Evolutionary conservation across 805 yeast genomes (phyloP).

Genomic region (Debaryomyces castellii): DNA sequence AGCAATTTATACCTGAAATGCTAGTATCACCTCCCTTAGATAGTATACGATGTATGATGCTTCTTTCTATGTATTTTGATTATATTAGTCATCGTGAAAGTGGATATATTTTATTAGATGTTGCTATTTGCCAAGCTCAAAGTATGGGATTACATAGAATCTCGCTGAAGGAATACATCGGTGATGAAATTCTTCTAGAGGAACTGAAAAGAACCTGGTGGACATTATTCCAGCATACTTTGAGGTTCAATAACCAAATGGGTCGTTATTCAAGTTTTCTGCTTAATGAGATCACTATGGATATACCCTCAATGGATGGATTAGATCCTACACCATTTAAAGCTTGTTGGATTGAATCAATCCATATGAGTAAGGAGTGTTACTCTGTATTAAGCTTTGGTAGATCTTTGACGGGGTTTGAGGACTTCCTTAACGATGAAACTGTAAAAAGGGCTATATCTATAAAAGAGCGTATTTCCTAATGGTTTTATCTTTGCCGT

Average conservation of each 20-base stretch:
- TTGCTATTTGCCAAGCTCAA: slow-evolving; percentile 47
- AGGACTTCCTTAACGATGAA: too few species aligned
- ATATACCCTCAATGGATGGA: too few species aligned
- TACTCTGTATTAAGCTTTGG: too few species aligned
- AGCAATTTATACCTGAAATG: slow-evolving; percentile 44
- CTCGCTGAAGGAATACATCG: not conserved
- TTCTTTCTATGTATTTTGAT: slow-evolving; percentile 44
- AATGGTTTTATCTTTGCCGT: too few species aligned
- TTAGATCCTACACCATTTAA: too few species aligned
- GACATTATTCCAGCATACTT: slow-evolving; percentile 17
- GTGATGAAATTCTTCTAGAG: not conserved
- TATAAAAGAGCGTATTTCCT: too few species aligned
- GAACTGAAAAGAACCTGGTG: not conserved
- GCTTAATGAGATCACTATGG: too few species aligned
- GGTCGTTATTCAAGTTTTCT: slow-evolving; percentile 2
- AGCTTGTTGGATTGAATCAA: too few species aligned
- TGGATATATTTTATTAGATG: slow-evolving; percentile 46
- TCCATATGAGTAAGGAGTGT: too few species aligned
- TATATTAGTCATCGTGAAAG: slow-evolving; percentile 47
- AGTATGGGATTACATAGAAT: slow-evolving; percentile 46
- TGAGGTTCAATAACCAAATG: slow-evolving; percentile 9
- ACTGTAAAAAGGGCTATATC: too few species aligned
- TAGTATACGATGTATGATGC: slow-evolving; percentile 43
- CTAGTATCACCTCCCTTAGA: slow-evolving; percentile 43
- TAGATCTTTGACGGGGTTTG: too few species aligned